phyloP scores from a whole-genome alignment of 2,329 filamentous ascomycete species.

The Kalaharituber pfeilii region DNA sequence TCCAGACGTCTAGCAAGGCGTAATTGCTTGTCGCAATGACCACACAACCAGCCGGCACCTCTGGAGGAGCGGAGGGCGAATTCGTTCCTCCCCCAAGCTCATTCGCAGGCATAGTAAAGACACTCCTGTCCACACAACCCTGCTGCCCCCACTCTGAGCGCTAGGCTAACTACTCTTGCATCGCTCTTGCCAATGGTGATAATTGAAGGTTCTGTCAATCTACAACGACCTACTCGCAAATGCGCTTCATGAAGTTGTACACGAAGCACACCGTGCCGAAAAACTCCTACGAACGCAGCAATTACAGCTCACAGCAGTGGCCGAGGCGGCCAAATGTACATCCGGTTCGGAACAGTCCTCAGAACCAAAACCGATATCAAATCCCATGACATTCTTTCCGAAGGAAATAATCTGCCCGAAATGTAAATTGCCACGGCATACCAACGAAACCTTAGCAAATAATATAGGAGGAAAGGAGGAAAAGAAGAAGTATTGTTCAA shows the following conservation, averaged over 20 bases:
- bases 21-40: too few relatives aligned
- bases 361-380: conserved; percentile 4
- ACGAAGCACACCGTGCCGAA: conserved; percentile 60
- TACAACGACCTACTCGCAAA: conserved; percentile 62
- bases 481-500: conserved; percentile 18
- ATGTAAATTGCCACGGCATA: conserved; percentile 13
- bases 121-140: background rate
- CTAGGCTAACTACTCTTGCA: background rate
- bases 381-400: conserved; percentile 9
- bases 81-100: background rate
- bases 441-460: conserved; percentile 3
- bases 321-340: conserved; percentile 4
- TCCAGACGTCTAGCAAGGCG: too few relatives aligned
- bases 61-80: background rate
- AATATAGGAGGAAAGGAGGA: background rate
- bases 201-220: conserved; percentile 33
- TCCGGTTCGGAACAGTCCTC: conserved; percentile 2
- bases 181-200: too few relatives aligned
- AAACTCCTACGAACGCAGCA: conserved; percentile 51
- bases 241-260: conserved; percentile 55
- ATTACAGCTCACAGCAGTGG: conserved; percentile 33
- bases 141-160: background rate
- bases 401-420: conserved; percentile 15
- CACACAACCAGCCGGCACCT: too few relatives aligned
- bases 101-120: background rate